A percentile compares a stretch with the other conserved stretches of the same genome.
These are phyloP conservation scores for Amanita fuliginea DNA, from an alignment of 768 basidiomycete species.

Conservation along the genomic window DNA sequence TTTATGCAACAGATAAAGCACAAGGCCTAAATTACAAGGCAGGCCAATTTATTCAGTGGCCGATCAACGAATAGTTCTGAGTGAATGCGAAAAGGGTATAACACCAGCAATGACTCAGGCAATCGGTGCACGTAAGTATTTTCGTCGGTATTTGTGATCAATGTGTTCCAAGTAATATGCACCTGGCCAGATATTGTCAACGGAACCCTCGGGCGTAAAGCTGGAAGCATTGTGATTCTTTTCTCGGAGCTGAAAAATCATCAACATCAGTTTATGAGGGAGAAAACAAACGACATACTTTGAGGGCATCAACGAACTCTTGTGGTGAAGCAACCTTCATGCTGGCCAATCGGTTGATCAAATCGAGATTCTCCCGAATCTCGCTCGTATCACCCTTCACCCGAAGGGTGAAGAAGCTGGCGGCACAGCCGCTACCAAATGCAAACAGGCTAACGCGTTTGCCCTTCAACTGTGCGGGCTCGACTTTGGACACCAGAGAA, in stretches of 20 bases:
- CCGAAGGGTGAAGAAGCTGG: slow-evolving; percentile 81
- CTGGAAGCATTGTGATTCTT: slow-evolving; percentile 87
- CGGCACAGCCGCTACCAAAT: slow-evolving; percentile 95
- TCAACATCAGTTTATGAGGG: slow-evolving; percentile 6
- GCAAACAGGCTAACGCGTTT: slow-evolving; percentile 92
- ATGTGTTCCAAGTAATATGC: slow-evolving; percentile 87
- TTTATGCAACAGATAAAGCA: background rate
- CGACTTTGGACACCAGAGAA: slow-evolving; percentile 66
- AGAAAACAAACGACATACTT: slow-evolving; percentile 29
- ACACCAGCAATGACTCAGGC: slow-evolving; percentile 16
- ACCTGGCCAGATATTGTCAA: slow-evolving; percentile 92
- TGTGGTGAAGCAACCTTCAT: slow-evolving; percentile 92
- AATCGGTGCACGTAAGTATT: slow-evolving; percentile 50
- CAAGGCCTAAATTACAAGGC: slow-evolving; percentile 1
- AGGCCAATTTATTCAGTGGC: background rate
- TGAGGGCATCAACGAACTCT: slow-evolving; percentile 71
- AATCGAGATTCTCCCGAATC: slow-evolving; percentile 74
- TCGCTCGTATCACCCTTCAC: slow-evolving; percentile 82
- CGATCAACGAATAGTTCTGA: background rate
- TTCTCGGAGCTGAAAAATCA: slow-evolving; percentile 69
- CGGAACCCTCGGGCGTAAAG: slow-evolving; percentile 76
- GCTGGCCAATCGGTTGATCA: slow-evolving; percentile 61
- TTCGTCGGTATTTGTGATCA: slow-evolving; percentile 86
- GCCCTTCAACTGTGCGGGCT: slow-evolving; percentile 57
- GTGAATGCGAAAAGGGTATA: slow-evolving; percentile 11